Evolutionary conservation across 768 basidiomycete genomes (phyloP), one percentile per base, ranked within the genome.

Genomic region (Inosperma sp.): DNA sequence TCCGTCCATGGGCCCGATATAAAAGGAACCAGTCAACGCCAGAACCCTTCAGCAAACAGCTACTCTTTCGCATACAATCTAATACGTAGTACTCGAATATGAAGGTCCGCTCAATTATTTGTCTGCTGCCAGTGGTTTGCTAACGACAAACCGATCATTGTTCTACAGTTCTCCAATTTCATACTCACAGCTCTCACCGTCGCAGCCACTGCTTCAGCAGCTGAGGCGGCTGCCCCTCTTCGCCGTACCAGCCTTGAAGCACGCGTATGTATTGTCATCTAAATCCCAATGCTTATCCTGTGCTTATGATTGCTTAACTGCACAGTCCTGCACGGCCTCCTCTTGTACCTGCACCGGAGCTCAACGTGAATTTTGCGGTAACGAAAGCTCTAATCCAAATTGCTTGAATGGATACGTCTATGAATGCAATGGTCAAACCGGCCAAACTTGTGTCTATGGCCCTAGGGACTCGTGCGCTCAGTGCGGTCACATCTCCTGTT

Each of bases 321-420:
- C 2, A 6, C n/a, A 45, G 43, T 12, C 10, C 8, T 45, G 43
- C 30, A 22, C 3, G 13, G 2, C 4, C 19, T 21, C 29, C 19
- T 31, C 43, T 22, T 45, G 43, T n/a, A 45, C 29, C 29, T 45
- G 43, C 19, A 31, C 12, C 13, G 43, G 43, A 7, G 12, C 1
- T 9, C 43, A 31, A 31, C 43, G 43, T 31, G 19, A 45, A 22
- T 31, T 45, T 31, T 45, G 43, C 13, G 43, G 42, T 31, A 9
- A 5, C 17, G 7, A 44, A 19, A 44, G 10, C 29, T 14, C 27
- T 44, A 5, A 7, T 4, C 3, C 3, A 17, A 12, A 9, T 22
- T 45, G 43, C 29, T 3, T 0, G 19, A 31, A 7, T 2, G 29
- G 29, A 14, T 8, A 22, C 33, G 43, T 45, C 43, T 45, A 45